Evolutionary conservation across 805 yeast species (phyloP), one percentile per base, ranked within the genome.

Genomic region (Candida andamanensis): DNA sequence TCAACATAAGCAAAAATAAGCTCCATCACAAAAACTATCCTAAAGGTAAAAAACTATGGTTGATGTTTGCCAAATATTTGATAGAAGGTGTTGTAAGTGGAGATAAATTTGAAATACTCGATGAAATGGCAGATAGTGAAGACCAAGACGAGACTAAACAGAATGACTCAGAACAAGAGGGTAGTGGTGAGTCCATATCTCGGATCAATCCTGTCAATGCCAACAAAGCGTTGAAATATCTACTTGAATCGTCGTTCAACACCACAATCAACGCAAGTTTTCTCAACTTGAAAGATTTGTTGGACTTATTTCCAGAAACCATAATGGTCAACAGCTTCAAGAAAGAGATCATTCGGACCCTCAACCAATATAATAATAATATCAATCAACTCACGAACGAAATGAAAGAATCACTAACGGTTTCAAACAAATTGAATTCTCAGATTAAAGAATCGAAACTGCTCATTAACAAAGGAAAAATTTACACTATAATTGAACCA

Each of bases 301-400:
- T 92, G 30, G 94, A 94, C 2, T 60, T 85, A 19, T 80, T 92
- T 42, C 95, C 97, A 0, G 89, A 86, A 44, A 76, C 84, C 36
- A 73, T 84, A 0, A 77, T 85, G 17, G 79, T 92, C 29, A 92
- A 85, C 42, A 78, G 82, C 38, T 74, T 92, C 47, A 85, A 86
- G 42, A 84, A 82, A 28, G 95, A 87, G 44, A 74, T 92, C 26
- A 85, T 89, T 19, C 66, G 68, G 28, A 80, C 90, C n/a, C 60
- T 92, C 41, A 89, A 85, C 49, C 68, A 67, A 17, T 81, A 85
- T 49, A 85, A 87, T 29, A 54, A 65, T 16, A 70, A 71, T 24
- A 82, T 92, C 56, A 71, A 69, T 28, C 72, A 74, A 31, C 61
- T 87, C 21, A 76, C 86, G 2, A 50, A 64, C 13, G 95, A 86